phyloP scores from a whole-genome alignment of 805 yeast genomes.

The Metschnikowia chrysomelidarum region DNA sequence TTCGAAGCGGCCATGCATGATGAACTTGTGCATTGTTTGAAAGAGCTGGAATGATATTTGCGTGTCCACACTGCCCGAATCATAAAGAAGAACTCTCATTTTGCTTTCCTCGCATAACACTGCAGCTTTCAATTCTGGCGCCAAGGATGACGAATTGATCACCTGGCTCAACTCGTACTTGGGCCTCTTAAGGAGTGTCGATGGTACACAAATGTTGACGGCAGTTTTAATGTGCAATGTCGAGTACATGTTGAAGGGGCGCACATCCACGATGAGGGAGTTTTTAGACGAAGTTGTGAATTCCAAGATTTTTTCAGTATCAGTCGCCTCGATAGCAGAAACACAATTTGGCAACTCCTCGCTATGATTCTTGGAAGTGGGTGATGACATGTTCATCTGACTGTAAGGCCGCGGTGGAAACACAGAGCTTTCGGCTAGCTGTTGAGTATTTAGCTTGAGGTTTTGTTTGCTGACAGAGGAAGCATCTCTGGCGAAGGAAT shows the following conservation, averaged over 20 bases:
- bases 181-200: conserved; percentile 41
- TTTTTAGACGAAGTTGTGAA: conserved; percentile 3
- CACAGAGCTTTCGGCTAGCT: conserved; percentile 1
- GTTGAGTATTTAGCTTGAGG: conserved; percentile 4
- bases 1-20: conserved; percentile 20
- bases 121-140: conserved; percentile 19
- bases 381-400: conserved; percentile 15
- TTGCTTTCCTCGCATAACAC: conserved; percentile 17
- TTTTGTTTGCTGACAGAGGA: conserved; percentile 3
- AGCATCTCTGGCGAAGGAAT: conserved; percentile 3
- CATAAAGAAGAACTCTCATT: conserved; percentile 33
- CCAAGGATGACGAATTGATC: conserved; percentile 30
- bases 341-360: conserved; percentile 15
- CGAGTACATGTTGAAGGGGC: conserved; percentile 39
- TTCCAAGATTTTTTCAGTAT: conserved; percentile 5
- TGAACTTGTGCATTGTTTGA: conserved; percentile 35
- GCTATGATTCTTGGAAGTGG: conserved; percentile 18
- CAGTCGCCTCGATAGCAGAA: conserved; percentile 12
- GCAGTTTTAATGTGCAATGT: conserved; percentile 30
- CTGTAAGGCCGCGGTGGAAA: conserved; percentile 3
- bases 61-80: conserved; percentile 24
- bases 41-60: conserved; percentile 27
- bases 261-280: conserved; percentile 32
- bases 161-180: conserved; percentile 33
- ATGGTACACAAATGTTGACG: conserved; percentile 42